Percentiles rank a stretch among this genome's conserved stretches.
These are phyloP conservation scores for Phytophthora pisi DNA, from an alignment of 352 stramenopile genomes.

Conservation along the genomic window DNA sequence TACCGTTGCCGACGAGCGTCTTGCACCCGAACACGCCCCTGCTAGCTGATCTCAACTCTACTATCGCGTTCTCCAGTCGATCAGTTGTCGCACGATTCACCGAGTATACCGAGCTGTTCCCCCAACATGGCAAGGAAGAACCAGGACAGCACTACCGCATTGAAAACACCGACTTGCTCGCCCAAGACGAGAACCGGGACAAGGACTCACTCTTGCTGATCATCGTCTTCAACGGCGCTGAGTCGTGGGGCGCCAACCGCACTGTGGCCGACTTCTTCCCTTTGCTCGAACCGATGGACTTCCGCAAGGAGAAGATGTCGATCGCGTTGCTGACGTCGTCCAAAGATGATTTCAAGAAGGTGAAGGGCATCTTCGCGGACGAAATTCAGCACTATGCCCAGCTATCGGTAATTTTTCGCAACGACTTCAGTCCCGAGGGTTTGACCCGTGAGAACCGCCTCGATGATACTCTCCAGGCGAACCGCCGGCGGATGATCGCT, in stretches of 20 bases:
- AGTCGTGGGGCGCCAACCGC: constrained; percentile 41
- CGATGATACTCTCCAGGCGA: constrained; percentile 26
- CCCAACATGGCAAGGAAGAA: constrained; percentile 26
- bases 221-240: constrained; percentile 34
- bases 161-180: constrained; percentile 16
- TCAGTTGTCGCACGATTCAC: not conserved
- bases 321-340: constrained; percentile 47
- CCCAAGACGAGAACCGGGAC: constrained; percentile 2
- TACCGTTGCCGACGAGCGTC: too few species aligned
- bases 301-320: constrained; percentile 34
- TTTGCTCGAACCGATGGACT: constrained; percentile 34
- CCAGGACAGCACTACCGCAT: constrained; percentile 28
- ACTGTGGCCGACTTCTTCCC: constrained; percentile 35
- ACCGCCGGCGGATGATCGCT: constrained; percentile 39
- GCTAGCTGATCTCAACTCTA: too few species aligned
- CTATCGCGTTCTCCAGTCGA: too few species aligned
- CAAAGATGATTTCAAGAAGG: constrained; percentile 29
- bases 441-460: constrained; percentile 40
- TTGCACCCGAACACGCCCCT: too few species aligned
- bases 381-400: constrained; percentile 29
- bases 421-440: constrained; percentile 33
- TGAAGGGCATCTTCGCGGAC: constrained; percentile 14
- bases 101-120: constrained; percentile 24
- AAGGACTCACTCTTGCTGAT: constrained; percentile 34
- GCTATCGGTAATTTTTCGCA: constrained; percentile 44